These are phyloP conservation scores for Saturnispora halmiae DNA, from an alignment of 805 yeast species.

Conservation along the genomic window DNA sequence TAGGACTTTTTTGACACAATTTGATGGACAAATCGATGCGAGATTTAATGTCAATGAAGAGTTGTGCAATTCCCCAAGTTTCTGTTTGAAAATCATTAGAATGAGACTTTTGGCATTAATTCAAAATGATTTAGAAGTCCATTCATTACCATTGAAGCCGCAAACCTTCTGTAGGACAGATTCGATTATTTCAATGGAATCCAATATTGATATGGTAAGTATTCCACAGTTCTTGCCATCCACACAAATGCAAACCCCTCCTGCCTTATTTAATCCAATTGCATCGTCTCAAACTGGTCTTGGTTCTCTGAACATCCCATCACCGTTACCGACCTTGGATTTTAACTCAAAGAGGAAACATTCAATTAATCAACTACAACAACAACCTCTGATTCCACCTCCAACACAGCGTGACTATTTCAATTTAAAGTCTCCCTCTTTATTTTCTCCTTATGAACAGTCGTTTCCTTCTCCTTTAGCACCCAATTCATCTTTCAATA, in stretches of 20 bases:
- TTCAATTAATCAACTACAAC: constrained; percentile 1
- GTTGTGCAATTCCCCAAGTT: constrained; percentile 20
- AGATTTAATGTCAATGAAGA: constrained; percentile 23
- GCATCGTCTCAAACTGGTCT: constrained; percentile 4
- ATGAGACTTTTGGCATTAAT: constrained; percentile 28
- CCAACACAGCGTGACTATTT: constrained; percentile 3
- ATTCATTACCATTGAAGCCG: constrained; percentile 13
- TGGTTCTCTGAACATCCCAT: background rate
- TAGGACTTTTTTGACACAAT: constrained; percentile 35
- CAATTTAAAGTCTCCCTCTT: constrained; percentile 3
- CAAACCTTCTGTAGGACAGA: constrained; percentile 22
- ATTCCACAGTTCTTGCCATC: constrained; percentile 13
- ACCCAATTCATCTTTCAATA: background rate
- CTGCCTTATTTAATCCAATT: background rate
- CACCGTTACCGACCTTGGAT: constrained; percentile 2
- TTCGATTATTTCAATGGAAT: constrained; percentile 18
- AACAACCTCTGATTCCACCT: background rate
- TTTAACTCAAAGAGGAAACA: constrained; percentile 4
- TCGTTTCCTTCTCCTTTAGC: constrained; percentile 8
- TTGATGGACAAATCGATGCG: constrained; percentile 20
- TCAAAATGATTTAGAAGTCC: constrained; percentile 13
- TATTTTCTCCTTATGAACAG: constrained; percentile 14
- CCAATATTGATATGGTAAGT: constrained; percentile 10
- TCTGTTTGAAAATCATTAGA: constrained; percentile 27
- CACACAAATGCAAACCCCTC: constrained; percentile 7